Evolutionary conservation across 2,329 filamentous ascomycete species (phyloP), one percentile per base, ranked within the genome.

Genomic region (Cercospora brassicicola): DNA sequence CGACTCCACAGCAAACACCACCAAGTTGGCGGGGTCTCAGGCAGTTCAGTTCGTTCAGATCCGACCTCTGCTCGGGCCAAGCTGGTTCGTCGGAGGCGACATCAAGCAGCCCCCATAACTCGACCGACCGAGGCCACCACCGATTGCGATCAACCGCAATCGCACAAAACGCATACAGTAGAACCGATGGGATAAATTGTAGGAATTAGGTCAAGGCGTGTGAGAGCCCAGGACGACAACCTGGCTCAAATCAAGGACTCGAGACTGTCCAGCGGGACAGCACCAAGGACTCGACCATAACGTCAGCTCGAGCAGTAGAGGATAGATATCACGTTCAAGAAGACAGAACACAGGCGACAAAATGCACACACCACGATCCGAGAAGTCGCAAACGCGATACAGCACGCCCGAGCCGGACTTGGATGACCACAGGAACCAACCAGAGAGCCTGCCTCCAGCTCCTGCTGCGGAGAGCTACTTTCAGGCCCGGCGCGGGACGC

Each of bases 11-110:
- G 64, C 71, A 76, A 79, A 86, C 82, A 88, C 88, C 88, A 91
- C 88, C 93, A 96, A 96, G 89, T 96, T 96, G 93, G 93, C 92
- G 92, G 91, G 91, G 87, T 85, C 89, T 88, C 88, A 86, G 83
- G 85, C 86, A 83, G 82, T 86, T 82, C 83, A 87, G 84, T 88
- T 91, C 81, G 90, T 89, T 82, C 90, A 90, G 84, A 86, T 90
- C 80, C 90, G 90, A 86, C 94, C 93, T 88, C 92, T 96, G 85
- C 90, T 94, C 82, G 93, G 93, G 86, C 94, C 93, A 83, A 89
- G 90, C 86, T 92, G 93, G 93, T 93, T 96, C 89, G 94, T 94
- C 82, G 94, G 94, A 91, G 92, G 93, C 85, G 92, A 95, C 86
- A 74, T 78, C 72, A 95, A 93, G 86, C 94, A 96, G 84, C 94